Conservation (phyloP, 2,329 filamentous ascomycete genomes). For the Allantophomopsis cytisporea region DNA sequence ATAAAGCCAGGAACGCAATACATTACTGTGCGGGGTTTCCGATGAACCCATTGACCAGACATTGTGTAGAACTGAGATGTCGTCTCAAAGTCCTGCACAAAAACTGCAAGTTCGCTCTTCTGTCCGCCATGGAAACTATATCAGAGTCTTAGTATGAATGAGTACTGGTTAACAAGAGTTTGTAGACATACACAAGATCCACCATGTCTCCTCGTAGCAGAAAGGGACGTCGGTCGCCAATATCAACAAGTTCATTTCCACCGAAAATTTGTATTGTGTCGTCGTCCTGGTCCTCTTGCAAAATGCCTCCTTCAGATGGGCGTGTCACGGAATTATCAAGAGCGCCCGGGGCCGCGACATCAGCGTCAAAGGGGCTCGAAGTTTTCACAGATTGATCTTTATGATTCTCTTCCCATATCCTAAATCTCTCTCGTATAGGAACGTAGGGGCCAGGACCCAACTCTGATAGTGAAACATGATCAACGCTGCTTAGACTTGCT, state of each 20-base stretch:
- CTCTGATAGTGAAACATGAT: no score
- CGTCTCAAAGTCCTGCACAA: slow-evolving; percentile 24
- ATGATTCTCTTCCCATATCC: no score
- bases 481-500: no score
- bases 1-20: slow-evolving; percentile 32
- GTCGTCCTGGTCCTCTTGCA: slow-evolving; percentile 8
- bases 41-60: slow-evolving; percentile 31
- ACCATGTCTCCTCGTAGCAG: slow-evolving; percentile 19
- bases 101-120: slow-evolving; percentile 28
- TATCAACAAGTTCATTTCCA: slow-evolving; percentile 33
- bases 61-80: slow-evolving; percentile 33
- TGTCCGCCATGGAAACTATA: not conserved
- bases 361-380: no score
- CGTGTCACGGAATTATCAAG: not conserved
- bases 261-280: slow-evolving; percentile 20
- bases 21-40: slow-evolving; percentile 16
- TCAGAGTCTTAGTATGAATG: no score
- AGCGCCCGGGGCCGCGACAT: no score
- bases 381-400: no score
- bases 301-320: slow-evolving; percentile 6
- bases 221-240: slow-evolving; percentile 15
- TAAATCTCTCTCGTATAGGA: no score
- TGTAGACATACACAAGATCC: slow-evolving; percentile 13
- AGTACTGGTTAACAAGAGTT: not conserved
- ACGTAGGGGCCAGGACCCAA: no score